Evolutionary conservation across 306 rosid species (phyloP).

Genomic region (Citrullus colocynthis): DNA sequence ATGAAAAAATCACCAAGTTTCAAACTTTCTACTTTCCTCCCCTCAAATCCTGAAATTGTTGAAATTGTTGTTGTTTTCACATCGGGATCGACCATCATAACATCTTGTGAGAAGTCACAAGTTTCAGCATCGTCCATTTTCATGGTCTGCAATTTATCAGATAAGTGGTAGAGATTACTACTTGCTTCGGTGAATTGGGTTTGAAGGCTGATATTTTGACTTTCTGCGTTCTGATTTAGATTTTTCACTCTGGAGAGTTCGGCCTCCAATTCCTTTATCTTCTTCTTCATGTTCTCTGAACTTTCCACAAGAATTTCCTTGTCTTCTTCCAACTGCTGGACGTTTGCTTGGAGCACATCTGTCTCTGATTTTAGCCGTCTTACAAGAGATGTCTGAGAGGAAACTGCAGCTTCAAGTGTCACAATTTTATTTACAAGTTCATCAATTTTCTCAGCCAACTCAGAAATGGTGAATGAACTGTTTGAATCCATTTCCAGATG

Average conservation of each 20-base stretch:
- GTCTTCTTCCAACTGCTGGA: constrained; percentile 50
- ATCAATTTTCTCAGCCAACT: constrained; percentile 66
- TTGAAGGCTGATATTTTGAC: constrained; percentile 27
- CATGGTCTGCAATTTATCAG: constrained; percentile 30
- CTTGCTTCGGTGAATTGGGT: constrained; percentile 38
- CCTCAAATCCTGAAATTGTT: constrained; percentile 20
- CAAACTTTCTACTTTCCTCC: constrained; percentile 16
- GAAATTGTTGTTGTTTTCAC: constrained; percentile 6
- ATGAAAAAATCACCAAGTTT: neutral
- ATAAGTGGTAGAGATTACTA: constrained; percentile 45
- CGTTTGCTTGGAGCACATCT: constrained; percentile 40
- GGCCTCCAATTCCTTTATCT: constrained; percentile 53
- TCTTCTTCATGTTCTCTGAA: constrained; percentile 32
- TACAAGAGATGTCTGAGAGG: constrained; percentile 53
- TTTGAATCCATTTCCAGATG: constrained; percentile 29
- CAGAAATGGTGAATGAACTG: constrained; percentile 33
- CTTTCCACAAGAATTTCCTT: constrained; percentile 43
- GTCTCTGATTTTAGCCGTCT: constrained; percentile 48
- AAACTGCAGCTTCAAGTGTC: constrained; percentile 41
- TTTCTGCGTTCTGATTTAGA: constrained; percentile 28
- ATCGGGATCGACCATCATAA: constrained; percentile 5
- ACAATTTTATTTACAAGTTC: constrained; percentile 62
- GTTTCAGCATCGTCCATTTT: constrained; percentile 34
- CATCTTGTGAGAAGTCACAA: constrained; percentile 7
- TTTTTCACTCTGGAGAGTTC: constrained; percentile 34